phyloP scores from a whole-genome alignment of 176 grass and related monocot species.

The Zizania latifolia region DNA sequence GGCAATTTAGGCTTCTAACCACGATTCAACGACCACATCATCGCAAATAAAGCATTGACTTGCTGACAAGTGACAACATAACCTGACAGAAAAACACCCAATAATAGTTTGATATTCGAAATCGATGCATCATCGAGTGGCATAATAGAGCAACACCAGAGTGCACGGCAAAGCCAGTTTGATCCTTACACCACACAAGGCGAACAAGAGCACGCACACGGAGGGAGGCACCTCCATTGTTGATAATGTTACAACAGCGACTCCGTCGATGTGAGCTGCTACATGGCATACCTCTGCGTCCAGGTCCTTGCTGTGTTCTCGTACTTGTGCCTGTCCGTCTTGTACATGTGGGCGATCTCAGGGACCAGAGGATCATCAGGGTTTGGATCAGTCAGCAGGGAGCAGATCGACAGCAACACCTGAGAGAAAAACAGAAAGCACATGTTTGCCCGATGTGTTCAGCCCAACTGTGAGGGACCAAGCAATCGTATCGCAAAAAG shows the following conservation, averaged over 20 bases:
- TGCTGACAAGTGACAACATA: background rate
- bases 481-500: background rate
- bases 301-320: constrained; percentile 62
- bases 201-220: too few relatives aligned
- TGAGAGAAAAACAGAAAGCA: background rate
- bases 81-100: background rate
- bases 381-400: constrained; percentile 61
- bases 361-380: constrained; percentile 71
- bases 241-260: background rate
- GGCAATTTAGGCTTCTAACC: background rate
- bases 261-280: background rate
- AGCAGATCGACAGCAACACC: constrained; percentile 74
- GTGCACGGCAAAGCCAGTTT: background rate
- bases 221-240: background rate
- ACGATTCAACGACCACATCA: background rate
- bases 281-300: constrained; percentile 73
- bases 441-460: background rate
- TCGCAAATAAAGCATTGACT: background rate
- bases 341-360: constrained; percentile 78
- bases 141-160: background rate
- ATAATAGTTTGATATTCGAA: background rate
- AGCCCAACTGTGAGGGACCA: background rate
- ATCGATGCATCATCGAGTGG: background rate
- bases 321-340: constrained; percentile 63
- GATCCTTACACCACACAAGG: background rate